Conservation (phyloP, 805 yeast genomes). For the Cyberlindnera xylosilytica region DNA sequence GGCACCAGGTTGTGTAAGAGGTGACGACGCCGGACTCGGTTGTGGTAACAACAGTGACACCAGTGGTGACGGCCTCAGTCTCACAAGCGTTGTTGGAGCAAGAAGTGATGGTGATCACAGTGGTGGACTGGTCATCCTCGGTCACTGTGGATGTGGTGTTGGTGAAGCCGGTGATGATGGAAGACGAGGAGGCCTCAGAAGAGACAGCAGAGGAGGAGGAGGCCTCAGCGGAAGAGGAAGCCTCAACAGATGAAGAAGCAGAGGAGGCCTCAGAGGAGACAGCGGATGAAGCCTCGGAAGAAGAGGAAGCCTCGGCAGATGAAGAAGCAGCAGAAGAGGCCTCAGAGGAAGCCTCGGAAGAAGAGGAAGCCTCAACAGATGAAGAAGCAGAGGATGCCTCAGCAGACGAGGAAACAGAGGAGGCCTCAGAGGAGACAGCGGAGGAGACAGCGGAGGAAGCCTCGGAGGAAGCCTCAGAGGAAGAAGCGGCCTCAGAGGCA, state of each 20-base stretch:
- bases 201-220: not conserved
- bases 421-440: conserved; percentile 1
- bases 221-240: not conserved
- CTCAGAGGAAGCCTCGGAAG: conserved; percentile 2
- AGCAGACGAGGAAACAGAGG: not conserved
- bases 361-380: conserved; percentile 1
- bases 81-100: conserved; percentile 10
- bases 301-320: conserved; percentile 3
- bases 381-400: conserved; percentile 7
- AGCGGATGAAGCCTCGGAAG: not conserved
- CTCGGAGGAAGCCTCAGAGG: conserved; percentile 3
- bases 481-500: conserved; percentile 4
- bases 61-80: conserved; percentile 23
- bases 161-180: not conserved
- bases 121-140: conserved; percentile 15
- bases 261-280: conserved; percentile 3
- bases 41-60: conserved; percentile 26
- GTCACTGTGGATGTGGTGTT: conserved; percentile 28
- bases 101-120: conserved; percentile 9
- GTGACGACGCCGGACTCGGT: conserved; percentile 26
- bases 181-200: conserved; percentile 2
- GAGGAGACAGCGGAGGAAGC: conserved; percentile 6
- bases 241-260: conserved; percentile 4
- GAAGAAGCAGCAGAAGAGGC: conserved; percentile 3
- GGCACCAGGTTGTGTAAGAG: conserved; percentile 20